These are phyloP conservation scores for Hymenoscyphus salicellus DNA, from an alignment of 2,329 filamentous ascomycete genomes.

Conservation along the genomic window DNA sequence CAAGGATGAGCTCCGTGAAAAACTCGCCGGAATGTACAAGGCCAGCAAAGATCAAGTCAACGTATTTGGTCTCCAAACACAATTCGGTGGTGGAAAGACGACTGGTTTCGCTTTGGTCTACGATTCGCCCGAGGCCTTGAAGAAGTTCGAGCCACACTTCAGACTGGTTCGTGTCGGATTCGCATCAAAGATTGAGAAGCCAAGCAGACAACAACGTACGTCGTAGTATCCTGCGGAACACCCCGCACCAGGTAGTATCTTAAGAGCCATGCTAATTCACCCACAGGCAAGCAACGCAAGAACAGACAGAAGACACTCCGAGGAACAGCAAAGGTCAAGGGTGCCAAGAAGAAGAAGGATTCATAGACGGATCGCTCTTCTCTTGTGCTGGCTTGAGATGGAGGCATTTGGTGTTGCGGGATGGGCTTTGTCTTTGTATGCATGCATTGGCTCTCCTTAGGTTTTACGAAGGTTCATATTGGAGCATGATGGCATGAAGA, in stretches of 20 bases:
- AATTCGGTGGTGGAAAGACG: constrained; percentile 99
- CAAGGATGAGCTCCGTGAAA: constrained; percentile 96
- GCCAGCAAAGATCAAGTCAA: constrained; percentile 94
- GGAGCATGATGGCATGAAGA: constrained; percentile 28
- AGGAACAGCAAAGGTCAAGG: constrained; percentile 97
- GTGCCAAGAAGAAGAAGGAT: constrained; percentile 91
- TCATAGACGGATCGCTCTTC: constrained; percentile 57
- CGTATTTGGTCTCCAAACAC: constrained; percentile 97
- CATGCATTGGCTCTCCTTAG: constrained; percentile 31
- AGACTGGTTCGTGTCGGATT: constrained; percentile 90
- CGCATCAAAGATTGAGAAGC: constrained; percentile 93
- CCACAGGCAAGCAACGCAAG: constrained; percentile 98
- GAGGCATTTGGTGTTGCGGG: constrained; percentile 34
- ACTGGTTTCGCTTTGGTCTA: constrained; percentile 98
- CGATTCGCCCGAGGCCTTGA: constrained; percentile 96
- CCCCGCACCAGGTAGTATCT: constrained; percentile 3
- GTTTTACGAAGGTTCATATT: constrained; percentile 25
- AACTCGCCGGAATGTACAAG: constrained; percentile 97
- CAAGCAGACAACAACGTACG: constrained; percentile 98
- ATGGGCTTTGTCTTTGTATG: constrained; percentile 33
- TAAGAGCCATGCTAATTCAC: constrained; percentile 24
- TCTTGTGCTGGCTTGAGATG: constrained; percentile 27
- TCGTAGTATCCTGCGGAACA: constrained; percentile 38
- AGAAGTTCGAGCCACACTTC: constrained; percentile 99
- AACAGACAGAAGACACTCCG: constrained; percentile 99